phyloP scores from a whole-genome alignment of 164 flowering plant genomes.

The Umbilicus rupestris region DNA sequence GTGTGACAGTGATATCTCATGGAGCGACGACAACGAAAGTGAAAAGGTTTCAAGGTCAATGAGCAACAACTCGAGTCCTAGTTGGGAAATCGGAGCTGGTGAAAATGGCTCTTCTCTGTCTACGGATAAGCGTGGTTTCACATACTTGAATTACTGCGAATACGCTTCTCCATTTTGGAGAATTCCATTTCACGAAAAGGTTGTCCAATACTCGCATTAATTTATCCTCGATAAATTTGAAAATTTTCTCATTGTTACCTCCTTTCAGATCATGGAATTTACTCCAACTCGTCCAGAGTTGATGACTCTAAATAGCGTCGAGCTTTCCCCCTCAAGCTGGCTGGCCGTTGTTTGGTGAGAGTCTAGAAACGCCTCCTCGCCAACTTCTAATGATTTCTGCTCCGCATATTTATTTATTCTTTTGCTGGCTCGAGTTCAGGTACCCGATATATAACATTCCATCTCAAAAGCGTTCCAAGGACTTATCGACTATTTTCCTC shows the following conservation, averaged over 20 bases:
- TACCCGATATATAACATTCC: slow-evolving; percentile 8
- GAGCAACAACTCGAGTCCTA: slow-evolving; percentile 1
- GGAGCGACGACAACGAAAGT: slow-evolving; percentile 4
- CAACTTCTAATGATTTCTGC: neutral
- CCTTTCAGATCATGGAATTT: neutral
- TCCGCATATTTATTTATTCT: neutral
- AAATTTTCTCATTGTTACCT: neutral
- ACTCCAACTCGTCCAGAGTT: neutral
- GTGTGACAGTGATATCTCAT: slow-evolving; percentile 3
- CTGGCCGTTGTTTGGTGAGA: slow-evolving; percentile 5
- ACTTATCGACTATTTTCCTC: neutral
- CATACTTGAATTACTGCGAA: slow-evolving; percentile 6
- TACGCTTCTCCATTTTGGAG: slow-evolving; percentile 2
- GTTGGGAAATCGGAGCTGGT: neutral
- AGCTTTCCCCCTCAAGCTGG: slow-evolving; percentile 1
- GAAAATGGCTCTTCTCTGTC: neutral
- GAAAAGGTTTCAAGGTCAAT: neutral
- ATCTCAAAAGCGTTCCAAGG: slow-evolving; percentile 1
- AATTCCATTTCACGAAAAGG: neutral
- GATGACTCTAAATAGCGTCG: neutral
- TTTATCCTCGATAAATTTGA: neutral
- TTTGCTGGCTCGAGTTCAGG: neutral
- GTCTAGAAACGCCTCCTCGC: neutral
- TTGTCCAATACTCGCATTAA: neutral
- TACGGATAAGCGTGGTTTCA: neutral